phyloP scores from a whole-genome alignment of 768 basidiomycete species.

The Stropharia rugosoannulata region DNA sequence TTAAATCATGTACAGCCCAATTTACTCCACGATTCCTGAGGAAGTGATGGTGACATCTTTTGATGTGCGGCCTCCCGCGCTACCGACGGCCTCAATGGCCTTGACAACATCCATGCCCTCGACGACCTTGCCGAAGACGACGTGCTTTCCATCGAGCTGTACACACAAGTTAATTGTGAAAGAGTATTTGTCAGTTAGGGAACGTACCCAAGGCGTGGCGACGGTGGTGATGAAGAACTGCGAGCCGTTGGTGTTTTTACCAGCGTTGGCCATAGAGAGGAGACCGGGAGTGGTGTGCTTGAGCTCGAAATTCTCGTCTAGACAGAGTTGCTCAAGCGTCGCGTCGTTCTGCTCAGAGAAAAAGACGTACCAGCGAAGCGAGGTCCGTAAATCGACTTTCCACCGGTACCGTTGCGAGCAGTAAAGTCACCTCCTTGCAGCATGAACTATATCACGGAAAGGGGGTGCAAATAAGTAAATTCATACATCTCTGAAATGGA shows the following conservation, averaged over 20 bases:
- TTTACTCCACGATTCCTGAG: slow-evolving; percentile 46
- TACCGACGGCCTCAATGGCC: slow-evolving; percentile 50
- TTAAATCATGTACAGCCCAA: too few relatives aligned
- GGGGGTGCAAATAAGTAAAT: too few relatives aligned
- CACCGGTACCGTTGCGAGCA: slow-evolving; percentile 70
- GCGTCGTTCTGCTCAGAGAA: not conserved
- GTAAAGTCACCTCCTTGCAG: slow-evolving; percentile 89
- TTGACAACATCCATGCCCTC: slow-evolving; percentile 67
- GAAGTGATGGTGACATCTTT: slow-evolving; percentile 56
- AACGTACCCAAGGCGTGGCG: slow-evolving; percentile 58
- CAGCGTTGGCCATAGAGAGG: slow-evolving; percentile 86
- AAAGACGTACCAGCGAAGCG: slow-evolving; percentile 63
- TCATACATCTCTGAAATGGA: too few relatives aligned
- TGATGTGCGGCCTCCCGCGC: slow-evolving; percentile 34
- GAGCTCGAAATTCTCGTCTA: slow-evolving; percentile 79
- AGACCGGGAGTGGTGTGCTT: slow-evolving; percentile 67
- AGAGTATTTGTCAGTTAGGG: not conserved
- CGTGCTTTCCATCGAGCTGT: slow-evolving; percentile 62
- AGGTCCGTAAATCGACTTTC: slow-evolving; percentile 83
- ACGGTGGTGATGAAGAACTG: slow-evolving; percentile 84
- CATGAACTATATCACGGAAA: slow-evolving; percentile 57
- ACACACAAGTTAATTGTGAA: not conserved
- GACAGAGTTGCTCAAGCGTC: not conserved
- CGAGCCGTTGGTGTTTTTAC: slow-evolving; percentile 78
- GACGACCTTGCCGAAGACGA: slow-evolving; percentile 72